phyloP scores from a whole-genome alignment of 306 rosid genomes.

The Fragaria ananassa region DNA sequence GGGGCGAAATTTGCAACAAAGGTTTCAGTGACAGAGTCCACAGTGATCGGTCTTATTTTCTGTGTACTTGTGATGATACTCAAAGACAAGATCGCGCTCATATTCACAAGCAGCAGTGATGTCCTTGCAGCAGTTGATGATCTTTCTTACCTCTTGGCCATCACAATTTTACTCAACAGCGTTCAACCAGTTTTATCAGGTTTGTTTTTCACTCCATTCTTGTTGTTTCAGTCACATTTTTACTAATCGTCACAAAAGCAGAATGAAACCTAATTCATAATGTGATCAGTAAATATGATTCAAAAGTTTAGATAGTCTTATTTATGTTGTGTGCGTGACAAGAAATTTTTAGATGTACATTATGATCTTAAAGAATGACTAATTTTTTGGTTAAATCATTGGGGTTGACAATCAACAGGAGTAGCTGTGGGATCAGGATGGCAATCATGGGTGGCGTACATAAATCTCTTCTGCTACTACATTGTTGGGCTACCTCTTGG shows the following conservation, averaged over 20 bases:
- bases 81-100: conserved; percentile 36
- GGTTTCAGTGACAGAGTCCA: conserved; percentile 48
- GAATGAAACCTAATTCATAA: neutral
- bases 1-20: conserved; percentile 58
- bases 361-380: neutral
- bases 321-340: neutral
- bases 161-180: conserved; percentile 61
- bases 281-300: neutral
- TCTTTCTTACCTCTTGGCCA: conserved; percentile 46
- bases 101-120: conserved; percentile 47
- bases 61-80: conserved; percentile 39
- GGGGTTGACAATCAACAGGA: conserved; percentile 11
- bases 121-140: conserved; percentile 47
- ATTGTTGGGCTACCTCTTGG: conserved; percentile 28
- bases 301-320: neutral
- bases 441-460: conserved; percentile 34
- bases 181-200: conserved; percentile 70
- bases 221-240: neutral
- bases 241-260: neutral
- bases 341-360: neutral
- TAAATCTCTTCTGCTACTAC: conserved; percentile 33
- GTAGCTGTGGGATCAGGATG: conserved; percentile 32
- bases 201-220: neutral
- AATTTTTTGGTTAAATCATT: neutral
- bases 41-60: conserved; percentile 41